Base-by-base conservation (phyloP, 106 monocot genomes). In the Allium cepa region DNA sequence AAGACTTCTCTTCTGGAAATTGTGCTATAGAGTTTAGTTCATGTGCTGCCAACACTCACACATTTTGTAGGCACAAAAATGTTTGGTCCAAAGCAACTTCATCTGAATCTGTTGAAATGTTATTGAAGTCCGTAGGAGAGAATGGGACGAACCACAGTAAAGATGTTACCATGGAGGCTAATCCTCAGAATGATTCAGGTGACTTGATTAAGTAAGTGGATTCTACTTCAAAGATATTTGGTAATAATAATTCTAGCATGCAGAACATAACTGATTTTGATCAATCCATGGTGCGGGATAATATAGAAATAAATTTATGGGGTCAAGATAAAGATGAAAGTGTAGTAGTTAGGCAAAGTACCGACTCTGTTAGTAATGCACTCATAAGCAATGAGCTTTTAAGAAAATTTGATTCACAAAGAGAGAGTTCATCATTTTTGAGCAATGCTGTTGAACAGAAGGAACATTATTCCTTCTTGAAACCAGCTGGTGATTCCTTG, bases 21-120 rank as follows among this genome's bases (percentile, higher is more conserved):
- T 78, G 79, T 73, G 79, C 78, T 36, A 70, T 84, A 60, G 83
- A 79, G 27, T 86, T 93, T 49, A 79, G 74, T 71, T 71, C 88
- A 50, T 77, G 66, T 75, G 78, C 83, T 69, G 81, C 79, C 63
- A 83, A 86, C 63, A 79, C 83, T 52, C 79, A 86, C 70, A 81
- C 85, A 8, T 75, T 90, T 69, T 71, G 74, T 60, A 83, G 77
- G 70, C 78, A 67, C 17, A 82, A 91, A 16, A 85, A 88, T 89
- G 84, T 89, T 26, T 97, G 96, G 96, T 92, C 86, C 71, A 88
- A 88, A 52, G 96, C 88, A 52, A 86, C 92, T 53, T 92, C 88
- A 62, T 83, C 91, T 69, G 92, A 97, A 71, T 97, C 96, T 69
- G 96, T 88, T 51, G 92, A 97, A 60, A 91, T 97, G 79, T 60